Base-by-base conservation (phyloP, 306 rosid species). In the Abrus pulchellus region DNA sequence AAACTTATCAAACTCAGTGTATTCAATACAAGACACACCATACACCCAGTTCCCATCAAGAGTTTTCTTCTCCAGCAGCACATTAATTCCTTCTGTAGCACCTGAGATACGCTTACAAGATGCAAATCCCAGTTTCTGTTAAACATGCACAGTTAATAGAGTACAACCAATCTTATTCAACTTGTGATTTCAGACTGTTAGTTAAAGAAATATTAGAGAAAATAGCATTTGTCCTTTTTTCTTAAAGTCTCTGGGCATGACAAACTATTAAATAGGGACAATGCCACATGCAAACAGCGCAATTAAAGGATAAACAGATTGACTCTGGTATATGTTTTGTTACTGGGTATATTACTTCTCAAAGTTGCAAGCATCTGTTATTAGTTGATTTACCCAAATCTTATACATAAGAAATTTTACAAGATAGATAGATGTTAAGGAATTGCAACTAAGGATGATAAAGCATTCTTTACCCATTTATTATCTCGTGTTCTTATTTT, bases 11-110 rank as follows among this genome's bases (percentile, higher is more conserved):
- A 95, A 95, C 83, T 95, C 99, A 1, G 99, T 93, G 89, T 95
- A 95, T 68, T 95, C 98, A 48, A 95, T 77, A 90, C 98, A 95
- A 28, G 99, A 90, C 75, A 95, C 80, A 32, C 97, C 98, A 76
- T 95, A 95, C 44, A 89, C 89, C 97, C 97, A 93, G 79, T 85
- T 88, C 70, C 98, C 99, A 83, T 95, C 84, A 71, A 79, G 86
- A 64, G 69, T 81, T 88, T 86, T 92, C 90, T 87, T 95, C 90
- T 93, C 97, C 79, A 89, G 84, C 59, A 95, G 90, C 61, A 91
- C 99, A 87, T 95, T 91, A 67, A 95, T 80, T 86, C 99, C 99
- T 84, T 95, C 99, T 64, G 99, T 92, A 70, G 99, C 99, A 43
- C 98, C 93, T 27, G 78, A 66, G 81, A 66, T 86, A 84, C 93